Base-by-base conservation (phyloP, 1,284 basidiomycete genomes). In the Papiliotrema laurentii region DNA sequence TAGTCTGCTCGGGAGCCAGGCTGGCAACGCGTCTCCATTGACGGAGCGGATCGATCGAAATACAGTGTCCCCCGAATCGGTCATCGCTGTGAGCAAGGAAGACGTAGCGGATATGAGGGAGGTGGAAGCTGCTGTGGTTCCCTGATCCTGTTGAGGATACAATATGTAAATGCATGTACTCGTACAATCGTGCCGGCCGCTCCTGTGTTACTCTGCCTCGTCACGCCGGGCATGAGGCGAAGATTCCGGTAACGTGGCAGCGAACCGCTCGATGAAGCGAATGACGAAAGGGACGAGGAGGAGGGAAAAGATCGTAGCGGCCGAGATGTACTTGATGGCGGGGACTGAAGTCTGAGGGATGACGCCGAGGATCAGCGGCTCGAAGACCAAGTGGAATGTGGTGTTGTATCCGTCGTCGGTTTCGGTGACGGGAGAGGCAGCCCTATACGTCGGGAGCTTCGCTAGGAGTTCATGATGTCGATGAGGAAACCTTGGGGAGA, bases 311-410 rank as follows among this genome's bases (percentile, higher is more conserved):
- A 42, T 1, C 6, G 40, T 53, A 27, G 56, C 50, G 18, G 63
- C 16, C 13, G 60, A 4, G 6, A 68, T 58, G n/a, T 42, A 33
- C 10, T 41, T 22, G 14, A 68, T 37, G 3, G 60, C 50, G 4
- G 60, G 54, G 13, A 64, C 9, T 6, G 61, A 58, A 5, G 66
- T 66, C 18, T 42, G 36, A 2, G 69, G 69, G 14, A 72, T 18
- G 1, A 62, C 45, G 13, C 64, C 66, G 2, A 66, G 31, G 14
- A 62, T 25, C 11, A 70, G 54, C 7, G 63, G 69, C 49, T 72
- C 69, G 16, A 72, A 49, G 1, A 61, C 46, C 22, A 70, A 33
- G 30, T 62, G 30, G 43, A 66, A 21, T 1, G 40, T 26, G 2
- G 58, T 59, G 5, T 19, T 13, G 37, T 49, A 56, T 4, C 45